Base-by-base conservation (phyloP, 805 yeast species). In the Maudiozyma bulderi region DNA sequence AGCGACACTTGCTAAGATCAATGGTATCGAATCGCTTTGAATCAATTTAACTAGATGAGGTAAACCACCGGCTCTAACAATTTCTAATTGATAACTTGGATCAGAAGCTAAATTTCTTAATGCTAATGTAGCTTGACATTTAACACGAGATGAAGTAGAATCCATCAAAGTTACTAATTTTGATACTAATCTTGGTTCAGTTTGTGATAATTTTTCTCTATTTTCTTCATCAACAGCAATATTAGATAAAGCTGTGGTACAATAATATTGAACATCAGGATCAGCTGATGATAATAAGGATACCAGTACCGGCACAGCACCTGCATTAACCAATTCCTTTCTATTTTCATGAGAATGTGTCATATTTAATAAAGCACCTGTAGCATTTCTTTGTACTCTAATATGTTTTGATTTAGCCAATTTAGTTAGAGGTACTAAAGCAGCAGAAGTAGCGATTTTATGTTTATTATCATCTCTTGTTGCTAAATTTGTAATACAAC, bases 71-170 rank as follows among this genome's bases (percentile, higher is more conserved):
- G 95, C 90, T 60, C 95, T 78, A 14, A 91, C 98, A 56, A 91
- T 90, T 65, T 91, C 98, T 53, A 91, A 78, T 71, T 93, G 99
- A 70, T 93, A 93, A 55, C 89, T 84, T 14, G 93, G 88, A 69
- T 93, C 99, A 4, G 95, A 85, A 1, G 99, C 99, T 61, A 93
- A 77, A 64, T 93, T 93, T 70, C 99, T 80, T 57, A 93, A 75
- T 1, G 98, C 99, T 54, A 93, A 74, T 5, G 99, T 95, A 0
- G 99, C 98, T 72, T 93, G 99, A 69, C 99, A 93, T 69, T 93
- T 97, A 35, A 93, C 97, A 58, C 98, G 78, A 37, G 97, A 91
- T 43, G 93, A 81, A 10, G 89, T 84, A 3, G 95, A 86, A 63
- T 87, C 95, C 98, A 93, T 91, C 56, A 93, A 75, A 54, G 79